Evolutionary conservation across 345 rosid species (phyloP).

Genomic region (Aquilaria sinensis): DNA sequence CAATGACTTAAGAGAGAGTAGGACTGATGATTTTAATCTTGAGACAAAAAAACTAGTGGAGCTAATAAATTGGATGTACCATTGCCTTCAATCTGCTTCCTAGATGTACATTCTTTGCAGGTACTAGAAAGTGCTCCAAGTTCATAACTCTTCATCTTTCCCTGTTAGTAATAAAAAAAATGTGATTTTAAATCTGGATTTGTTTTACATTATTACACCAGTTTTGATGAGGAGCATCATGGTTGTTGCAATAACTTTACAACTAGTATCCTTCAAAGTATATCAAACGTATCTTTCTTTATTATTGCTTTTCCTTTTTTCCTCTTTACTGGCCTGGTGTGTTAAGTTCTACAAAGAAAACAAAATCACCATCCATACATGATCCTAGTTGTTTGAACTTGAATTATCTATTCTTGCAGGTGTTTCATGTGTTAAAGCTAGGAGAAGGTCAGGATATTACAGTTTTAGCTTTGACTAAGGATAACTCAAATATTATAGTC

Average conservation of each 20-base stretch:
- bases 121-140: constrained; percentile 25
- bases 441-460: constrained; percentile 74
- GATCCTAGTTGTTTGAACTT: no score
- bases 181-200: no score
- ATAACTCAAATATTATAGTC: constrained; percentile 84
- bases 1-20: constrained; percentile 17
- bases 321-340: no score
- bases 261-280: no score
- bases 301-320: no score
- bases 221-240: no score
- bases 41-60: constrained; percentile 28
- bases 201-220: no score
- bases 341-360: no score
- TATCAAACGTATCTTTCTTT: no score
- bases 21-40: constrained; percentile 27
- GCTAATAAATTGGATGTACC: constrained; percentile 47
- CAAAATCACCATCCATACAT: no score
- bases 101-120: constrained; percentile 71
- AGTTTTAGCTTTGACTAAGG: constrained; percentile 67
- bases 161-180: background rate
- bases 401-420: constrained; percentile 31
- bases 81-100: constrained; percentile 76
- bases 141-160: background rate
- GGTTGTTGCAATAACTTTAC: no score
- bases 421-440: constrained; percentile 66